Evolutionary conservation across 495 filamentous ascomycete species (phyloP).

Genomic region (Pyrenula massariospora): DNA sequence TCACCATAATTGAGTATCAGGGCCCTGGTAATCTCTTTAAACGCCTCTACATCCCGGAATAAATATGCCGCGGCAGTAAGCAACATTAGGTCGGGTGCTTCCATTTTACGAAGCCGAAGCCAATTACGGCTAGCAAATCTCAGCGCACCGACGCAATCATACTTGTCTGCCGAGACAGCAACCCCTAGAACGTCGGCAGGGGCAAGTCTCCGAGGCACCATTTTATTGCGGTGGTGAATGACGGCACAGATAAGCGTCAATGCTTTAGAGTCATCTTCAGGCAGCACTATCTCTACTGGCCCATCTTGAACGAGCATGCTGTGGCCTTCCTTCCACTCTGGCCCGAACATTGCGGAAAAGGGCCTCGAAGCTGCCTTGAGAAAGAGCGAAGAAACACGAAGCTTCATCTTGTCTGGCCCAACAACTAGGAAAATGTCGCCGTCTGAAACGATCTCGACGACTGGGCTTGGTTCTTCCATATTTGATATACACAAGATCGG

Average conservation of each 20-base stretch:
- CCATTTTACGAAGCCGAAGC: not conserved
- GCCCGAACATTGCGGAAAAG: not conserved
- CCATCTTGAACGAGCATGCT: not conserved
- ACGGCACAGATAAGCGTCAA: not conserved
- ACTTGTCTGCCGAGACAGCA: not conserved
- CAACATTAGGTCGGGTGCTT: not conserved
- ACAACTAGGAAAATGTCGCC: not conserved
- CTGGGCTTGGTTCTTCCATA: not conserved
- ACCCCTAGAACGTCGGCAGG: not conserved
- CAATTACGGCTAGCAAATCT: not conserved
- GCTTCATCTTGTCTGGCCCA: not conserved
- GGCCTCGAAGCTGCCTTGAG: not conserved
- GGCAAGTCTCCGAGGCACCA: not conserved
- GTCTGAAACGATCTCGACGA: not conserved
- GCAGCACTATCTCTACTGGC: not conserved
- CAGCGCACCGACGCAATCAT: not conserved
- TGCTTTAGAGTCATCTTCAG: not conserved
- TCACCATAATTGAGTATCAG: not conserved
- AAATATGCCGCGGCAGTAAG: not conserved
- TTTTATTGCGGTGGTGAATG: not conserved
- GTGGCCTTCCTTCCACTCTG: not conserved
- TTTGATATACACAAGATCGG: not conserved
- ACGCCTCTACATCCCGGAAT: not conserved
- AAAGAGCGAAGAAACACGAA: not conserved
- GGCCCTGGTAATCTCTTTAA: not conserved